Conservation (phyloP, 2,329 filamentous ascomycete species). For the Arthrocladium fulminans region DNA sequence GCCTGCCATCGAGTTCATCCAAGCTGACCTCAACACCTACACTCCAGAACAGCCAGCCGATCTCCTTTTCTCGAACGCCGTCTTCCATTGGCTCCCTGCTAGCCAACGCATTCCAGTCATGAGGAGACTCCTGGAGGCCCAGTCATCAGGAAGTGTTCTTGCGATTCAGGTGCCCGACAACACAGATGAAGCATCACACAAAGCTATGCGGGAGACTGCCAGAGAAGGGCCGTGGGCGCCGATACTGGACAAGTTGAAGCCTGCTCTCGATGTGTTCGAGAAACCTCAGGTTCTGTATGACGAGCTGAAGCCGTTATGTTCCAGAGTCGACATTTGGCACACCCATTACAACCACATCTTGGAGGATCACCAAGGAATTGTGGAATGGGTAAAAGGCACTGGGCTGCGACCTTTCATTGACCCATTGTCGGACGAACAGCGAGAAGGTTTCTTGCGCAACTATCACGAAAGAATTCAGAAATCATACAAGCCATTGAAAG, state of each 20-base stretch:
- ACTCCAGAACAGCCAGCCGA: constrained; percentile 28
- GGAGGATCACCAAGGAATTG: constrained; percentile 40
- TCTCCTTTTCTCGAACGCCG: constrained; percentile 49
- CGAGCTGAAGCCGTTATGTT: constrained; percentile 36
- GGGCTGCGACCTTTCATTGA: constrained; percentile 49
- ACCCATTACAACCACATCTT: constrained; percentile 47
- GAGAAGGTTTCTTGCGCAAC: constrained; percentile 36
- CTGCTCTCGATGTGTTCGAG: constrained; percentile 43
- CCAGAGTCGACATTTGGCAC: constrained; percentile 45
- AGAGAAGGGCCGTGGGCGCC: constrained; percentile 32
- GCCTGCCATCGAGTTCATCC: constrained; percentile 38
- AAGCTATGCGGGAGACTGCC: constrained; percentile 41
- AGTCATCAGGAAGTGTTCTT: constrained; percentile 40
- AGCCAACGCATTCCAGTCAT: constrained; percentile 39
- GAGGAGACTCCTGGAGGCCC: constrained; percentile 33
- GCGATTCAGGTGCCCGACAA: constrained; percentile 51
- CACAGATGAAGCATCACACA: constrained; percentile 41
- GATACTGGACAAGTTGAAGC: constrained; percentile 25
- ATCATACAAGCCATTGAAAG: constrained; percentile 37
- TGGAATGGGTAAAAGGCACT: constrained; percentile 53
- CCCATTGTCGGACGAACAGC: constrained; percentile 34
- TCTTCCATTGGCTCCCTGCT: constrained; percentile 49
- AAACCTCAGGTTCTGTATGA: constrained; percentile 42
- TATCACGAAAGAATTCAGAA: constrained; percentile 40
- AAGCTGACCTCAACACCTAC: constrained; percentile 41